Base-by-base conservation (phyloP, 2,329 filamentous ascomycete genomes). In the Botrytis cinerea region DNA sequence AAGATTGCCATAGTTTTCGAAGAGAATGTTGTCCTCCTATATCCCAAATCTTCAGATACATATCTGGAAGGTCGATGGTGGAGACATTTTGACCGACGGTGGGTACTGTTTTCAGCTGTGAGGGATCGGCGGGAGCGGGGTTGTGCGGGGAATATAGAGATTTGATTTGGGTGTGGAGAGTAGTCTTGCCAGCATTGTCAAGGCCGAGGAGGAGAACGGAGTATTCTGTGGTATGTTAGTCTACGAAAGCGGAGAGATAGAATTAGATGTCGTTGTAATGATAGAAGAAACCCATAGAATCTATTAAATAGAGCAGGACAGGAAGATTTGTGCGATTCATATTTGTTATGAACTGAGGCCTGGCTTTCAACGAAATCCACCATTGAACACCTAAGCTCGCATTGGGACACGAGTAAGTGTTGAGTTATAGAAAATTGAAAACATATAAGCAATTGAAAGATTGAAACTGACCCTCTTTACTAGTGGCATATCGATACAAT, bases 31-130 rank as follows among this genome's bases (percentile, higher is more conserved):
- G 96, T 10, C 96, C 96, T 76, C 96, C 96, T 0, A 99, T 94
- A 81, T 99, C 96, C 96, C 96, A 98, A 79, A 99, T 92, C 86
- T 98, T 97, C 81, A 99, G 87, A 86, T 98, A 98, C 90, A 98
- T 95, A 82, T 97, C 94, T 25, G 94, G 92, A 38, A 98, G 87
- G 35, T 92, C 90, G 81, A 99, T 93, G 64, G 95, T 96, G 75
- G 93, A 93, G 76, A 98, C 95, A 84, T 98, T 98, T 83, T 98
- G 96, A 77, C 96, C 96, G 79, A 98, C 95, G 32, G 96, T 99
- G 43, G 96, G 96, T 12, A 98, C 95, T 62, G 95, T 98, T 82
- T 96, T 95, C 80, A 85, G 93, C 82, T 84, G 88, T 68, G 85
- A 88, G 73, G 84, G 84, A 75, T 86, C 86, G 57, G 90, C 87